Percentiles rank a stretch among this genome's conserved stretches.
Conservation (phyloP, 2,329 filamentous ascomycete genomes). For the Alternaria brassicicola region DNA sequence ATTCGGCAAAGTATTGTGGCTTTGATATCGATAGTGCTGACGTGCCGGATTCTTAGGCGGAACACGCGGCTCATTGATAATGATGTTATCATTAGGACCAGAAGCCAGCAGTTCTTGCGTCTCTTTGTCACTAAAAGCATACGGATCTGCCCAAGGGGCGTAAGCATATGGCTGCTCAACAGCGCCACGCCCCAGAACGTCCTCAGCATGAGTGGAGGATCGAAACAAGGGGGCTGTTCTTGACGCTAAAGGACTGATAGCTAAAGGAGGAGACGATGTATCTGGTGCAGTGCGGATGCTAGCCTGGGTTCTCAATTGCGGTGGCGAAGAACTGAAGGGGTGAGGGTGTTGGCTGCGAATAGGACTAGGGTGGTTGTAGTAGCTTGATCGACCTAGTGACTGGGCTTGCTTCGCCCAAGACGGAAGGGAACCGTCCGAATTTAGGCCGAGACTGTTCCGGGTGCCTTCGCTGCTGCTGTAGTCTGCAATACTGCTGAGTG, state of each 20-base stretch:
- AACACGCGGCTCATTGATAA: conserved; percentile 28
- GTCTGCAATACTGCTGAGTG: conserved; percentile 42
- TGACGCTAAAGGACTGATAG: conserved; percentile 22
- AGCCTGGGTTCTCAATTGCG: conserved; percentile 17
- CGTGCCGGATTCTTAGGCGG: not conserved
- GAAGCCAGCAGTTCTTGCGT: conserved; percentile 44
- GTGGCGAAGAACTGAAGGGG: conserved; percentile 42
- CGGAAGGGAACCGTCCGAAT: conserved; percentile 14
- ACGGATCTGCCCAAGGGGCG: conserved; percentile 28
- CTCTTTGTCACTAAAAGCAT: conserved; percentile 41
- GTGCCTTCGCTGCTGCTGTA: conserved; percentile 40
- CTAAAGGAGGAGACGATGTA: conserved; percentile 5
- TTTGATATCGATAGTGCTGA: conserved; percentile 5
- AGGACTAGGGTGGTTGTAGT: conserved; percentile 39
- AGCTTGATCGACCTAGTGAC: conserved; percentile 21
- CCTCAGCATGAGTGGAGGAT: not conserved
- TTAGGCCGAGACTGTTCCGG: conserved; percentile 24
- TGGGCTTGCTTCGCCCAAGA: conserved; percentile 18
- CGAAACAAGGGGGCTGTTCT: conserved; percentile 25
- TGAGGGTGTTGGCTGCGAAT: conserved; percentile 28
- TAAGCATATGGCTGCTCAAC: conserved; percentile 22
- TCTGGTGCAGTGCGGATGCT: conserved; percentile 16
- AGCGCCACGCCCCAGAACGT: not conserved
- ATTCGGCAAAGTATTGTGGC: not conserved
- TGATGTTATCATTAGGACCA: conserved; percentile 46